Evolutionary conservation across 192 early-diverging fungal species (phyloP).

Genomic region (Coemansia guatemalensis): DNA sequence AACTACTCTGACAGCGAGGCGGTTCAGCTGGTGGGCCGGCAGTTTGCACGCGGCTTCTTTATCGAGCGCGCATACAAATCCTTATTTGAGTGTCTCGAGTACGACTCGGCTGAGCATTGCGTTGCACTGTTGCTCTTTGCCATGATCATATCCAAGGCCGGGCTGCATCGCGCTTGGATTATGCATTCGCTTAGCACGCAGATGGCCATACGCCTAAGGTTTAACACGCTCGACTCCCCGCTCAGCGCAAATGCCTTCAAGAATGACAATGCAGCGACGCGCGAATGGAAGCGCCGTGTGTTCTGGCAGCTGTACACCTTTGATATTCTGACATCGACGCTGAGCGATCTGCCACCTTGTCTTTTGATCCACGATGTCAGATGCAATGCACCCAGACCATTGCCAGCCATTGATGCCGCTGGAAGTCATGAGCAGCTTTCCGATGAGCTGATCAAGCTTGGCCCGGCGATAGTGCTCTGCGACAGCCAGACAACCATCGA

Average conservation of each 20-base stretch:
- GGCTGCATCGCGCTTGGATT: conserved; percentile 50
- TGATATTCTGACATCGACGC: conserved; percentile 35
- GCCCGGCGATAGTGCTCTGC: conserved; percentile 41
- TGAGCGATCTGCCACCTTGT: conserved; percentile 40
- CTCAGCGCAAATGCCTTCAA: conserved; percentile 28
- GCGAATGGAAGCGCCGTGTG: conserved; percentile 53
- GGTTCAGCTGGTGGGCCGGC: conserved; percentile 12
- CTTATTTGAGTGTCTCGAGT: conserved; percentile 47
- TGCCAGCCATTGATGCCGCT: conserved; percentile 2
- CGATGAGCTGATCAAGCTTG: conserved; percentile 16
- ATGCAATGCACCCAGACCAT: conserved; percentile 29
- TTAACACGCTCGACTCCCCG: conserved; percentile 49
- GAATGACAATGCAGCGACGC: conserved; percentile 23
- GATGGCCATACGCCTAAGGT: conserved; percentile 50
- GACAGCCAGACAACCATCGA: conserved; percentile 28
- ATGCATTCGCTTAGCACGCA: conserved; percentile 51
- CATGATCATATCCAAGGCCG: conserved; percentile 39
- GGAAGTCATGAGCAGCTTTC: background rate
- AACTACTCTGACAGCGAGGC: conserved; percentile 19
- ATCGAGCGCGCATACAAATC: conserved; percentile 48
- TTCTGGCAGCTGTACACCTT: conserved; percentile 53
- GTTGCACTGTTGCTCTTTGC: conserved; percentile 45
- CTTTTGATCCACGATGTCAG: conserved; percentile 33
- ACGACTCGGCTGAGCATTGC: conserved; percentile 51
- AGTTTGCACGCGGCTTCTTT: conserved; percentile 28